These are phyloP conservation scores for Leccinum pachyderme DNA, from an alignment of 1,284 basidiomycete genomes.

Conservation along the genomic window DNA sequence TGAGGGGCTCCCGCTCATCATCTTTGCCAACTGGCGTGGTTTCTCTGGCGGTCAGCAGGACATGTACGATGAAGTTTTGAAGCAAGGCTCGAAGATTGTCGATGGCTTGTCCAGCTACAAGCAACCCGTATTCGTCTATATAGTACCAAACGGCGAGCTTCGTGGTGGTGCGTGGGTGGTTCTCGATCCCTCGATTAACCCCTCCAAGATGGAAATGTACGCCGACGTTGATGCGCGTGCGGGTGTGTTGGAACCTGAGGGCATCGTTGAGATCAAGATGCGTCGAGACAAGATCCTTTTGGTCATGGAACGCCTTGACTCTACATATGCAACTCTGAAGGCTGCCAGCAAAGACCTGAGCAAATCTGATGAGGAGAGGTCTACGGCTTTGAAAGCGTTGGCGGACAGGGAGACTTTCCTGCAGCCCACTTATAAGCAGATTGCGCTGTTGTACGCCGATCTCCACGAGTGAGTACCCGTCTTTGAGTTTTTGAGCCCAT, in stretches of 20 bases:
- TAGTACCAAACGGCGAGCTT: conserved; percentile 97
- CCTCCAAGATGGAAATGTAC: conserved; percentile 99
- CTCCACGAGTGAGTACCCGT: conserved; percentile 79
- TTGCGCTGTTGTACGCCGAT: conserved; percentile 94
- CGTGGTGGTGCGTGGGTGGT: conserved; percentile 99
- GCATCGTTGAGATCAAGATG: conserved; percentile 93
- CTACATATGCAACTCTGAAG: conserved; percentile 82
- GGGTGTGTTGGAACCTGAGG: conserved; percentile 97
- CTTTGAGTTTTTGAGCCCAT: background rate
- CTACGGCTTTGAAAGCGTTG: conserved; percentile 66
- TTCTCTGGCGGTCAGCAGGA: conserved; percentile 99
- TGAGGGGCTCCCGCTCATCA: conserved; percentile 94
- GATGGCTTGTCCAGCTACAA: conserved; percentile 97
- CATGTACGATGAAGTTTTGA: conserved; percentile 95
- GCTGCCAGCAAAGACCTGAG: conserved; percentile 72
- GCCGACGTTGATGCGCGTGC: conserved; percentile 95
- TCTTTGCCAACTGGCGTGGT: conserved; percentile 99
- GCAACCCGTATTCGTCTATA: conserved; percentile 99
- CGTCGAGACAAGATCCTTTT: conserved; percentile 87
- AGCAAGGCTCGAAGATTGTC: conserved; percentile 96
- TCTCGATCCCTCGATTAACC: conserved; percentile 95
- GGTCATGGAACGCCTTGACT: conserved; percentile 94
- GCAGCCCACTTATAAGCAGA: conserved; percentile 89
- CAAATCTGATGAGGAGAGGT: conserved; percentile 73
- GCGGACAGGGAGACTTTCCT: conserved; percentile 81